Evolutionary conservation across 2,329 filamentous ascomycete species (phyloP).

Genomic region (Aspergillus sp.): DNA sequence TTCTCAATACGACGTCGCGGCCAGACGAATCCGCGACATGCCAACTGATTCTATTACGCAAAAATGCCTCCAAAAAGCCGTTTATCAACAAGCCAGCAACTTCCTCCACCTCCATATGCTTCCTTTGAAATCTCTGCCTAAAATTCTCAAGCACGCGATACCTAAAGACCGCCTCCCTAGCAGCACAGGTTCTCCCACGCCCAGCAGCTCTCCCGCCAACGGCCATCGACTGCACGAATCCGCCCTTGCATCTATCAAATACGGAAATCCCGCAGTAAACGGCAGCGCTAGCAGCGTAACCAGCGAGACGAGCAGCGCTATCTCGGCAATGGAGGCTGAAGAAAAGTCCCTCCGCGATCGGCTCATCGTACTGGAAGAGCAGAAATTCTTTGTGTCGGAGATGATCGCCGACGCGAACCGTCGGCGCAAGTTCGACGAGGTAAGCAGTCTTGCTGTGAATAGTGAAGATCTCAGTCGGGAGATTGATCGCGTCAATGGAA

Average conservation of each 20-base stretch:
- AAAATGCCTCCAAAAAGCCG: slow-evolving; percentile 66
- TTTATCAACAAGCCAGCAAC: slow-evolving; percentile 72
- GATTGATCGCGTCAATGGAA: slow-evolving; percentile 61
- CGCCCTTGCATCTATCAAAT: slow-evolving; percentile 55
- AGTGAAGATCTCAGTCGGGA: slow-evolving; percentile 74
- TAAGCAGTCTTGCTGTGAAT: slow-evolving; percentile 70
- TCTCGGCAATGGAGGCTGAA: slow-evolving; percentile 68
- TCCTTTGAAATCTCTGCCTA: slow-evolving; percentile 68
- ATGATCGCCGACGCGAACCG: slow-evolving; percentile 76
- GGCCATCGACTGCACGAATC: slow-evolving; percentile 28
- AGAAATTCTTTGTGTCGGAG: slow-evolving; percentile 78
- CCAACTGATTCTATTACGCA: slow-evolving; percentile 67
- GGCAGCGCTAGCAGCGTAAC: slow-evolving; percentile 47
- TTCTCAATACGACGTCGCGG: slow-evolving; percentile 75
- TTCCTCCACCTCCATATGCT: slow-evolving; percentile 90
- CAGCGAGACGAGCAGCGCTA: slow-evolving; percentile 49
- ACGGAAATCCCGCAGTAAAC: slow-evolving; percentile 45
- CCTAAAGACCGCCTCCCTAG: slow-evolving; percentile 39
- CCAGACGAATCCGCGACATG: slow-evolving; percentile 72
- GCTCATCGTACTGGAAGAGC: slow-evolving; percentile 80
- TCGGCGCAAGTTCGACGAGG: slow-evolving; percentile 77
- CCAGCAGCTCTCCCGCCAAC: slow-evolving; percentile 16
- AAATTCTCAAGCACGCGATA: slow-evolving; percentile 57
- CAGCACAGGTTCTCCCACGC: slow-evolving; percentile 17
- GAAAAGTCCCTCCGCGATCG: slow-evolving; percentile 75